Base-by-base conservation (phyloP, 1,139 yeast species). In the Yamadazyma epiphylla region DNA sequence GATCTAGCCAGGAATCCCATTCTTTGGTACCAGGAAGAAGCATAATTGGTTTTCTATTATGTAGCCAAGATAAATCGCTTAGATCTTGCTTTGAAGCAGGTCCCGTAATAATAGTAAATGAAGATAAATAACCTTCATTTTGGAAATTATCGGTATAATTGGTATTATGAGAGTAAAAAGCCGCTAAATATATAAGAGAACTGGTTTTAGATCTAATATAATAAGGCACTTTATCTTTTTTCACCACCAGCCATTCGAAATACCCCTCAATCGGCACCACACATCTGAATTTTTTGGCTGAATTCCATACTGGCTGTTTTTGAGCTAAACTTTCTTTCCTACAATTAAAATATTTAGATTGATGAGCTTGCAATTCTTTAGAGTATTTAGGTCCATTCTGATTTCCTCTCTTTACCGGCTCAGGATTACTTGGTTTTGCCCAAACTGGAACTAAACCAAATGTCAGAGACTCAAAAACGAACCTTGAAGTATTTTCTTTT, bases 191-290 rank as follows among this genome's bases (percentile, higher is more conserved):
- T 48, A 82, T 55, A 24, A 87, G 46, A 6, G 73, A 62, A 0
- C 60, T 52, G 32, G 70, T 71, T 24, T 63, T 65, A 7, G 83
- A 66, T 30, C 69, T 73, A 11, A 88, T 67, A 49, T 64, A 88
- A 50, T 81, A 76, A 0, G 96, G 96, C 0, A 53, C 51, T 42
- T 74, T 78, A 13, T 60, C 62, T 31, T 48, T 55, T 2, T 48
- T 49, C 14, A 43, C 42, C 29, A 60, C 60, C 19, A 47, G 54
- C 96, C 96, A 88, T 53, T 88, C 97, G 49, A 74, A 88, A 53
- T 88, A 89, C 0, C 96, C 96, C 45, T 75, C 74, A 24, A 84
- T 71, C 0, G 95, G 89, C 0, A 87, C 74, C 1, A 80, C 79
- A 49, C 96, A 88, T 24, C 86, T 52, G 12, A 53, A 46, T 12